Percentiles rank a stretch among this genome's conserved stretches.
Evolutionary conservation across 1,284 basidiomycete species (phyloP).

Genomic region (Leccinum cinnamomeum): DNA sequence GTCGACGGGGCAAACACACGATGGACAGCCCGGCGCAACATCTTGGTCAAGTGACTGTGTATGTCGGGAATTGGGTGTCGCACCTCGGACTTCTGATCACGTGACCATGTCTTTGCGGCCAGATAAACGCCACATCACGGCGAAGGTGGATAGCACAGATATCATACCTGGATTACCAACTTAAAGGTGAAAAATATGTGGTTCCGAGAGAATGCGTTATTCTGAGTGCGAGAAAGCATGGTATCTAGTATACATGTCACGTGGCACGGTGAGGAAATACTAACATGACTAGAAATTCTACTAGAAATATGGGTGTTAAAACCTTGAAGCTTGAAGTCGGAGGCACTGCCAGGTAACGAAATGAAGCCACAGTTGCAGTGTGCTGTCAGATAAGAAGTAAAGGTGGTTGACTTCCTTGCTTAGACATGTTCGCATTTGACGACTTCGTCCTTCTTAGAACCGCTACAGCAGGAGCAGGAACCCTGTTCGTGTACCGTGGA

Average conservation of each 20-base stretch:
- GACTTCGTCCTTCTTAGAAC: neutral
- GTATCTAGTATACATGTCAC: neutral
- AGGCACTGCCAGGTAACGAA: neutral
- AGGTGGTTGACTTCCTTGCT: neutral
- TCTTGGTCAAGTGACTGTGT: neutral
- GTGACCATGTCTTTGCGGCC: neutral
- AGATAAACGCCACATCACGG: neutral
- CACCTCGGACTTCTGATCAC: neutral
- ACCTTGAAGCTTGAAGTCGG: neutral
- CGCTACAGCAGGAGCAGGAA: neutral
- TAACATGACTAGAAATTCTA: neutral
- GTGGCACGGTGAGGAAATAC: neutral
- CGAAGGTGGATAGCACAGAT: neutral
- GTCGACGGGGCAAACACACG: conserved; percentile 5
- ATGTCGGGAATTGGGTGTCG: conserved; percentile 14
- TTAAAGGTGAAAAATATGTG: too few species aligned
- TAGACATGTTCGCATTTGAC: neutral
- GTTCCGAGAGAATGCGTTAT: neutral
- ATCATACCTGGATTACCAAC: neutral
- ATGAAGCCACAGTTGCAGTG: neutral
- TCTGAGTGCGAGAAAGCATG: neutral
- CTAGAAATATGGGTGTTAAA: neutral
- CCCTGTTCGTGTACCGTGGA: conserved; percentile 2
- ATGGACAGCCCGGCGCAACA: conserved; percentile 11
- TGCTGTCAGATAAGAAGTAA: neutral